Evolutionary conservation across 2,329 filamentous ascomycete genomes (phyloP), one percentile per base, ranked within the genome.

Genomic region (Chaetomium sp.): DNA sequence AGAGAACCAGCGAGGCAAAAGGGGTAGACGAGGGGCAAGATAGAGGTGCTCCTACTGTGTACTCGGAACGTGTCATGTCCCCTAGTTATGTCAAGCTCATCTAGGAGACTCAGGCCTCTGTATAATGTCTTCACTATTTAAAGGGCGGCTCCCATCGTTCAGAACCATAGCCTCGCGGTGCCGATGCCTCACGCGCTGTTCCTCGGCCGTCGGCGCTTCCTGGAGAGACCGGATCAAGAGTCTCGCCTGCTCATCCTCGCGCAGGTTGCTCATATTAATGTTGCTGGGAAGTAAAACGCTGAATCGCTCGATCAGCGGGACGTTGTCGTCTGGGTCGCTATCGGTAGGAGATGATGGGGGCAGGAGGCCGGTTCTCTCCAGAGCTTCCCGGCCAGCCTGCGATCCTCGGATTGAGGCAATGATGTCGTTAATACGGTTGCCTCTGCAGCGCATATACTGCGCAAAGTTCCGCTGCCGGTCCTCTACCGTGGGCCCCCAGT

Each of bases 91-190:
- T 6, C 13, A 10, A 29, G 27, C 29, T 67, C 65, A 67, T 19
- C 51, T 45, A 1, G 67, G 65, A 21, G 61, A 80, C 55, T 79
- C 78, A 54, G 82, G 78, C 67, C 85, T 79, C 75, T 95, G 89
- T 60, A 93, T 91, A 42, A 97, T 96, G 74, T 96, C 91, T 53
- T 87, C 86, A 68, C 87, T 85, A 4, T 85, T 87, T 53, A 96
- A 76, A 1, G 91, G 90, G 35, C 89, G 83, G 25, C 86, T 91
- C n/a, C 91, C 91, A 72, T 96, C 92, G 72, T 93, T 94, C 63
- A 97, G 80, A 23, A 97, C 93, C 85, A 97, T 93, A 4, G 92
- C 93, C 78, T 97, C 92, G 69, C 93, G 84, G 73, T 94, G 85
- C 57, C 91, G 84, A 69, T 93, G 84, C 65, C 92, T 82, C 66